A percentile compares a stretch with the other conserved stretches of the same genome.
These are phyloP conservation scores for Phanerochaete carnosa DNA, from an alignment of 768 basidiomycete species.

Conservation along the genomic window DNA sequence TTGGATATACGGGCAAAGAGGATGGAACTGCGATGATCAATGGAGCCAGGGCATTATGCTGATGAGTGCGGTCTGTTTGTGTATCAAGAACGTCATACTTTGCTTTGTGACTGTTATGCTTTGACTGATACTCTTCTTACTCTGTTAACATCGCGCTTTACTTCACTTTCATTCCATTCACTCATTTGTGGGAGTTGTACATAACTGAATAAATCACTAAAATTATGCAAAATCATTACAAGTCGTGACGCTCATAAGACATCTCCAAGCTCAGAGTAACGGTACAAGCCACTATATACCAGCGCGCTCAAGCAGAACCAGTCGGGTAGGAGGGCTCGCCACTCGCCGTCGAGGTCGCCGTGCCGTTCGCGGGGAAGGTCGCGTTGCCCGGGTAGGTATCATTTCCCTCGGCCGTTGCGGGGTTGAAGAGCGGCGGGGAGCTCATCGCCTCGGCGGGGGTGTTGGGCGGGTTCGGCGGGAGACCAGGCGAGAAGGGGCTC, in stretches of 20 bases:
- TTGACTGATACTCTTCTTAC: too few species aligned
- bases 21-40: too few species aligned
- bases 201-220: too few species aligned
- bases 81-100: too few species aligned
- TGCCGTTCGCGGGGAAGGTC: not conserved
- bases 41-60: too few species aligned
- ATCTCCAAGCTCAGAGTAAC: too few species aligned
- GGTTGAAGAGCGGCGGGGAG: constrained; percentile 1
- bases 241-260: not conserved
- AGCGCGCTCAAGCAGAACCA: not conserved
- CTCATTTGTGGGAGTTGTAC: too few species aligned
- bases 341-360: not conserved
- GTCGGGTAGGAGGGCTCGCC: not conserved
- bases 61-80: too few species aligned
- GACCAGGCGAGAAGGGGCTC: constrained; percentile 8
- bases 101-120: too few species aligned
- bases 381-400: not conserved
- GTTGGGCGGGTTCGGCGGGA: constrained; percentile 20
- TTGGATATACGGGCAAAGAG: too few species aligned
- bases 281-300: not conserved
- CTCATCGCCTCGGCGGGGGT: constrained; percentile 9
- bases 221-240: not conserved
- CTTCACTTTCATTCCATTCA: too few species aligned
- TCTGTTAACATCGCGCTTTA: too few species aligned
- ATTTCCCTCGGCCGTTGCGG: not conserved